Evolutionary conservation across 805 yeast species (phyloP).

Genomic region (Schwanniomyces yamadae): DNA sequence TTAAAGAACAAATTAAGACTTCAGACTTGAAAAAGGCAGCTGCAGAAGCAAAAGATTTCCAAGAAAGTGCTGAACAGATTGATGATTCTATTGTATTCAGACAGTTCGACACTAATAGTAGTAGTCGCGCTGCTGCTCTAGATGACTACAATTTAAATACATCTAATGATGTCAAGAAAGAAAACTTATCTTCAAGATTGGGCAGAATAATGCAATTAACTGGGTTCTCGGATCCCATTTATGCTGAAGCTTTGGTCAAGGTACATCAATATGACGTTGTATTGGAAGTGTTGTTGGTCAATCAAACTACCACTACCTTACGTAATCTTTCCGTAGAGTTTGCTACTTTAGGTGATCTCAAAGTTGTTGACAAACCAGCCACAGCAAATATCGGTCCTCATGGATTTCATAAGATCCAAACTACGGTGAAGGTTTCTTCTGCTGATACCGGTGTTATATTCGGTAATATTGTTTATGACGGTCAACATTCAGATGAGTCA

Average conservation of each 20-base stretch:
- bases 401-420: conserved; percentile 87
- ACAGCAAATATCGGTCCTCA: conserved; percentile 95
- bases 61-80: conserved; percentile 66
- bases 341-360: conserved; percentile 93
- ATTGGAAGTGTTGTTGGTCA: conserved; percentile 87
- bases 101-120: conserved; percentile 58
- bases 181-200: conserved; percentile 71
- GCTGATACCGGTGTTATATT: conserved; percentile 98
- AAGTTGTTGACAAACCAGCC: conserved; percentile 88
- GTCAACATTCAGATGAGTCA: conserved; percentile 86
- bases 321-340: conserved; percentile 91
- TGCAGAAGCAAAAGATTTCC: conserved; percentile 54
- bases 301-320: conserved; percentile 89
- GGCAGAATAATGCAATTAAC: conserved; percentile 89
- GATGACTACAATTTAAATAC: conserved; percentile 61
- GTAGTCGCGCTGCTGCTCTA: conserved; percentile 24
- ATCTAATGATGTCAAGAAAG: conserved; percentile 49
- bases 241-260: conserved; percentile 94
- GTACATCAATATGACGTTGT: conserved; percentile 97
- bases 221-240: conserved; percentile 97
- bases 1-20: conserved; percentile 62
- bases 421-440: conserved; percentile 90
- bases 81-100: conserved; percentile 80
- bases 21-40: conserved; percentile 60
- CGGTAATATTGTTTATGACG: conserved; percentile 96